Evolutionary conservation across 2,329 filamentous ascomycete species (phyloP), one percentile per base, ranked within the genome.

Genomic region (Taxawa tesnikishii): DNA sequence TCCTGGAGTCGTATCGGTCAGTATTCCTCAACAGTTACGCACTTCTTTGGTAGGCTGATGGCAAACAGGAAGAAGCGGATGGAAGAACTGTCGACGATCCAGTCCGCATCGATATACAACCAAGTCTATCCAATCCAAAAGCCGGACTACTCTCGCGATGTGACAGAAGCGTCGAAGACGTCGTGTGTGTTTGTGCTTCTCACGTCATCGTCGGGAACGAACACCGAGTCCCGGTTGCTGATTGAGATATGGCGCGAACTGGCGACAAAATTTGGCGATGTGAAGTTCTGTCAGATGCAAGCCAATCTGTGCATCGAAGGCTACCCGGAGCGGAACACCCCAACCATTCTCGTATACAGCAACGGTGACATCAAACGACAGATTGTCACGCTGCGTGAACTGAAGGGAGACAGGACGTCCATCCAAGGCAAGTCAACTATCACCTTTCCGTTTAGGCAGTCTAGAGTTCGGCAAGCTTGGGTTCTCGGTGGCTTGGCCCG

Each of bases 211-310:
- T 63, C 76, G 37, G 79, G 82, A 30, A 81, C 73, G 32, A 94
- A 94, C 49, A 70, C 79, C 19, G 87, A 96, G 59, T 93, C 85
- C 3, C 72, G 81, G 38, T 66, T 94, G 3, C 60, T 96, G 45
- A 76, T 78, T 1, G 81, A 93, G 50, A 65, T 94, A 13, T 98
- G 88, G 87, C 69, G 79, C 21, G 75, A 85, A 49, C 70, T 90
- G 25, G 88, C 90, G 1, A 62, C 59, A 38, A 84, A 88, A 49
- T 98, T 85, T 50, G 84, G 85, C 13, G 88, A 98, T 43, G 66
- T 98, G 55, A 98, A 98, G 60, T 98, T 98, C 59, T 96, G 88
- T 55, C 83, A 96, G 61, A 96, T 98, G 45, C 73, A 79, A 45
- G 90, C 79, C 5, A 78, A 84, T 50, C 75, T 94, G 61, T 94